Conservation (phyloP, 371 early-diverging fungal species). For the Mortierella polycephala region DNA sequence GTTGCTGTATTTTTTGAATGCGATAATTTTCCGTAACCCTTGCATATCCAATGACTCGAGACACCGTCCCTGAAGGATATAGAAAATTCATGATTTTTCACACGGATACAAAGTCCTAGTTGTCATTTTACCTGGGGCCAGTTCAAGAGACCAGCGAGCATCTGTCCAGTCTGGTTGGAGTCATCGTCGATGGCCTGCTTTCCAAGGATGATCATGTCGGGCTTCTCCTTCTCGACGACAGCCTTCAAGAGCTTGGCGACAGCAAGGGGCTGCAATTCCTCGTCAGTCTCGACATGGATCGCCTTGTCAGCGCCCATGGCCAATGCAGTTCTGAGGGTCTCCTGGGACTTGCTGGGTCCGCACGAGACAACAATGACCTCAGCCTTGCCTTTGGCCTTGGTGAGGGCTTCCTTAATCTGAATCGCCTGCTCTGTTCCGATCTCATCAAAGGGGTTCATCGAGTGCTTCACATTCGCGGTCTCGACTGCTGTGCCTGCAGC, state of each 20-base stretch:
- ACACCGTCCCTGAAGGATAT: slow-evolving; percentile 29
- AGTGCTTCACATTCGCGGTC: slow-evolving; percentile 94
- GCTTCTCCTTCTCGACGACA: slow-evolving; percentile 90
- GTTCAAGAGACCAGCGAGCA: slow-evolving; percentile 95
- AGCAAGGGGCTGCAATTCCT: slow-evolving; percentile 83
- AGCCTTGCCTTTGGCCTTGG: slow-evolving; percentile 75
- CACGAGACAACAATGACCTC: slow-evolving; percentile 92
- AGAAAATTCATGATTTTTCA: neutral
- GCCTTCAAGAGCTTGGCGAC: slow-evolving; percentile 95
- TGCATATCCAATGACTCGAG: slow-evolving; percentile 12
- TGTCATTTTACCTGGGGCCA: slow-evolving; percentile 92
- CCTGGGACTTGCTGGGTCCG: slow-evolving; percentile 91
- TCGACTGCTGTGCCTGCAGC: slow-evolving; percentile 91
- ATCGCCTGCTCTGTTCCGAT: slow-evolving; percentile 98
- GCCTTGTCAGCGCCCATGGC: slow-evolving; percentile 99
- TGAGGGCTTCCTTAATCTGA: slow-evolving; percentile 86
- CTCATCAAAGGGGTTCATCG: slow-evolving; percentile 99
- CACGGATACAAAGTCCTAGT: slow-evolving; percentile 3
- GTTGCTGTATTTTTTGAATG: neutral
- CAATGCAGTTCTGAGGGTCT: slow-evolving; percentile 95
- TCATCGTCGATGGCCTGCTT: slow-evolving; percentile 99
- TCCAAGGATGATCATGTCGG: slow-evolving; percentile 94
- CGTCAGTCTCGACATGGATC: slow-evolving; percentile 91
- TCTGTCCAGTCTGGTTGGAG: slow-evolving; percentile 97
- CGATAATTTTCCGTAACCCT: neutral